phyloP scores from a whole-genome alignment of 2,329 filamentous ascomycete genomes.

The Chaetomiaceae sp. region DNA sequence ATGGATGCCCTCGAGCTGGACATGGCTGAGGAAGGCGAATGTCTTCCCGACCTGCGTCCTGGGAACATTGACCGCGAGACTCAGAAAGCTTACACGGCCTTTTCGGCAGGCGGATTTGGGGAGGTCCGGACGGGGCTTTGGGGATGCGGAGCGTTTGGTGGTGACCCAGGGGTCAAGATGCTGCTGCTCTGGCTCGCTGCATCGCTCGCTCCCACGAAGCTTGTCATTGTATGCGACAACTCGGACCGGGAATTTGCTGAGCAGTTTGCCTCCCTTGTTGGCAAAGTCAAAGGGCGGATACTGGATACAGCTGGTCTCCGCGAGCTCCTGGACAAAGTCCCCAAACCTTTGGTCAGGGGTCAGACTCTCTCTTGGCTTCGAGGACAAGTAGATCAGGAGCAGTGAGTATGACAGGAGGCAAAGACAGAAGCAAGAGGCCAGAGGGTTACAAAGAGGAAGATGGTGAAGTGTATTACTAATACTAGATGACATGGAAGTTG shows the following conservation, averaged over 20 bases:
- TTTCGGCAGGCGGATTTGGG: conserved; percentile 23
- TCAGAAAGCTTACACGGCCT: conserved; percentile 29
- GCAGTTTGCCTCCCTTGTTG: neutral
- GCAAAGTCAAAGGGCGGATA: neutral
- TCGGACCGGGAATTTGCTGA: neutral
- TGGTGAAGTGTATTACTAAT: no score
- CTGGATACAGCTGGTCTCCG: neutral
- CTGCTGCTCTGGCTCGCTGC: conserved; percentile 33
- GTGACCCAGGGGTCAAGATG: conserved; percentile 32
- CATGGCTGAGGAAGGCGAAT: conserved; percentile 16
- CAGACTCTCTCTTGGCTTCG: neutral
- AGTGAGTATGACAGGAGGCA: no score
- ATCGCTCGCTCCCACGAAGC: conserved; percentile 22
- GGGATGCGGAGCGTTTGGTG: conserved; percentile 36
- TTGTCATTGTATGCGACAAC: conserved; percentile 21
- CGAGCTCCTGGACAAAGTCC: neutral
- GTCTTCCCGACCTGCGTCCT: conserved; percentile 28
- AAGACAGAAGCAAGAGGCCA: no score
- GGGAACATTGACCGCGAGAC: conserved; percentile 31
- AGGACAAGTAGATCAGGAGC: neutral
- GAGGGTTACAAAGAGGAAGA: no score
- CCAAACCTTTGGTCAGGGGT: neutral
- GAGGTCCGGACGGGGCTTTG: conserved; percentile 30
- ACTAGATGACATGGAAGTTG: no score
- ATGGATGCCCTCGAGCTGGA: conserved; percentile 38